These are phyloP conservation scores for Fusarium longipes DNA, from an alignment of 2,329 filamentous ascomycete genomes.

Conservation along the genomic window DNA sequence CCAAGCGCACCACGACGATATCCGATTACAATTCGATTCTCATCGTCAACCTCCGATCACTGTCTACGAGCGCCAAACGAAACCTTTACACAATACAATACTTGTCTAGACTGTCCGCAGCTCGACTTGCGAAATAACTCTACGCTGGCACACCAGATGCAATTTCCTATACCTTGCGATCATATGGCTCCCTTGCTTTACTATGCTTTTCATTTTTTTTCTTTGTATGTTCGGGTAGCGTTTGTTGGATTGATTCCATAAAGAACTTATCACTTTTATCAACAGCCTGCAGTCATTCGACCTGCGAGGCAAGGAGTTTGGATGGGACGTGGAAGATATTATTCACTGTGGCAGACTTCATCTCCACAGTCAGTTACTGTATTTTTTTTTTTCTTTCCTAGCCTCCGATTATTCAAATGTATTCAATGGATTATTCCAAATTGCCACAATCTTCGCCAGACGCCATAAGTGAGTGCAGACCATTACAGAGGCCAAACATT, in stretches of 20 bases:
- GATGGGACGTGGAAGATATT: conserved; percentile 35
- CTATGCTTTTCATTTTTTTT: conserved; percentile 15
- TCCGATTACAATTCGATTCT: neutral
- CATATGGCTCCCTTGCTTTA: conserved; percentile 6
- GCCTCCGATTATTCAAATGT: conserved; percentile 34
- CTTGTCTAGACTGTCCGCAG: conserved; percentile 2
- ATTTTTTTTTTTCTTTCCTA: conserved; percentile 30
- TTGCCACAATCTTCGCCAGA: conserved; percentile 25
- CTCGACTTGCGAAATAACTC: conserved; percentile 1
- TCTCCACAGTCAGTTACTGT: conserved; percentile 13
- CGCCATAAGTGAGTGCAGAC: conserved; percentile 31
- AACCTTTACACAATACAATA: neutral
- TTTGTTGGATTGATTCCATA: conserved; percentile 7
- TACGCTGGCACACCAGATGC: conserved; percentile 39
- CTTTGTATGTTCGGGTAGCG: conserved; percentile 3
- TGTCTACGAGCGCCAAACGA: neutral
- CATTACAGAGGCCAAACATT: conserved; percentile 30
- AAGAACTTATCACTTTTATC: conserved; percentile 10
- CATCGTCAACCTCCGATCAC: neutral
- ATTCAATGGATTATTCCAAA: conserved; percentile 33
- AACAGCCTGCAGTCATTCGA: conserved; percentile 18
- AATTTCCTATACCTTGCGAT: conserved; percentile 19
- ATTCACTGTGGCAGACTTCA: conserved; percentile 10
- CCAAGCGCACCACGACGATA: conserved; percentile 8
- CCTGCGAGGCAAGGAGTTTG: conserved; percentile 39